phyloP scores from a whole-genome alignment of 2,329 filamentous ascomycete species.

The Diaporthe sp. region DNA sequence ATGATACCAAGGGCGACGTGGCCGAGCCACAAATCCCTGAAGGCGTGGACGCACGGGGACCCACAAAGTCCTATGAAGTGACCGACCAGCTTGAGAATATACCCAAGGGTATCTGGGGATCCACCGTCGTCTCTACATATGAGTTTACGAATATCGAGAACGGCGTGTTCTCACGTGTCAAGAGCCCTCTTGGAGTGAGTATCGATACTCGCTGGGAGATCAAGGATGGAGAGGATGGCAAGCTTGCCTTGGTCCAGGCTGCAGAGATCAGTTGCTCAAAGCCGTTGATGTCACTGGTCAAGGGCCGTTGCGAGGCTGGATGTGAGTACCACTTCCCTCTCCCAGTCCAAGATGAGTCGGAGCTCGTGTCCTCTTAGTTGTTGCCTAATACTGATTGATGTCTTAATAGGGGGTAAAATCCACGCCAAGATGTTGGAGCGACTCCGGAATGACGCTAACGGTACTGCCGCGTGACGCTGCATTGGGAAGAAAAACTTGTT shows the following conservation, averaged over 20 bases:
- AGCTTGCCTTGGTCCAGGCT: conserved; percentile 59
- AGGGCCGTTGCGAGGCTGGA: conserved; percentile 60
- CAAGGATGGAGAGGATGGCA: conserved; percentile 42
- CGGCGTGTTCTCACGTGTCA: conserved; percentile 64
- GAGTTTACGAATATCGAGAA: conserved; percentile 62
- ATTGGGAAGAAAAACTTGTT: too few relatives aligned
- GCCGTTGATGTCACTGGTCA: conserved; percentile 59
- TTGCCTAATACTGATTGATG: neutral
- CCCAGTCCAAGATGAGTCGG: too few relatives aligned
- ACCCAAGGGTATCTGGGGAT: conserved; percentile 61
- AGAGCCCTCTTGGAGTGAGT: conserved; percentile 60
- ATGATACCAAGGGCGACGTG: conserved; percentile 47
- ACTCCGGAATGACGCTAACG: conserved; percentile 44
- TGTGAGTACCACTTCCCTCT: conserved; percentile 47
- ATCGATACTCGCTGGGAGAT: conserved; percentile 65
- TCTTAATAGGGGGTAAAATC: conserved; percentile 45
- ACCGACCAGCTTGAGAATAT: conserved; percentile 41
- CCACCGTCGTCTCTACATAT: conserved; percentile 62
- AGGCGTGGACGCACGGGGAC: conserved; percentile 39
- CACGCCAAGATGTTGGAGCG: conserved; percentile 58
- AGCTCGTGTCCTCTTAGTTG: neutral
- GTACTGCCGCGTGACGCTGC: neutral
- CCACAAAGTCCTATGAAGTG: conserved; percentile 41
- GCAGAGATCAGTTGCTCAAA: conserved; percentile 62
- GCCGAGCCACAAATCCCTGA: conserved; percentile 39